phyloP scores from a whole-genome alignment of 305 asterid genomes.

The Fraxinus nigra region DNA sequence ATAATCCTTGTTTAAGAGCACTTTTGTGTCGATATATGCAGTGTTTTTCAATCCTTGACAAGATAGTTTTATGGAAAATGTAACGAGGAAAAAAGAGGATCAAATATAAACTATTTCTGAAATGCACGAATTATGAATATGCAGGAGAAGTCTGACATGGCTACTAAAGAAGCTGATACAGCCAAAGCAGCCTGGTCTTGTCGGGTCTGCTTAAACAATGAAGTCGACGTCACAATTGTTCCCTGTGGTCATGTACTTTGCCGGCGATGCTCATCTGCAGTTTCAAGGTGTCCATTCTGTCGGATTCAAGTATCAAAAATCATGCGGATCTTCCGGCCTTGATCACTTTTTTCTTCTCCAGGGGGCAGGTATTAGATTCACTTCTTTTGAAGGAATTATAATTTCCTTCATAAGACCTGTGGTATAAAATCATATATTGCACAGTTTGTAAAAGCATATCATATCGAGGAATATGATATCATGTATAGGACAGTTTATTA shows the following conservation, averaged over 20 bases:
- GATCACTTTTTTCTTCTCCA: constrained; percentile 25
- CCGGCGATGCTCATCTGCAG: constrained; percentile 85
- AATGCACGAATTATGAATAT: constrained; percentile 11
- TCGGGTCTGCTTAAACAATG: constrained; percentile 80
- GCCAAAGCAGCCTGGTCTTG: constrained; percentile 95
- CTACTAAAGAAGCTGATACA: constrained; percentile 86
- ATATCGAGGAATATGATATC: background rate
- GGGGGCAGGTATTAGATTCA: background rate
- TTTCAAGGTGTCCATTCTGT: constrained; percentile 91
- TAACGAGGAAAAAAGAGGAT: background rate
- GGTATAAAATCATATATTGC: constrained; percentile 2
- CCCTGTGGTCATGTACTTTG: constrained; percentile 96
- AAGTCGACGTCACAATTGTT: constrained; percentile 71
- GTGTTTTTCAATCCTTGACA: background rate
- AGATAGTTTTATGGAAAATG: background rate
- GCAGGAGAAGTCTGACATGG: constrained; percentile 85
- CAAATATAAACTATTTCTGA: constrained; percentile 3
- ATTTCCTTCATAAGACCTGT: background rate
- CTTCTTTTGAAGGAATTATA: background rate
- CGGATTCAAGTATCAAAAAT: constrained; percentile 76
- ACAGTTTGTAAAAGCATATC: background rate
- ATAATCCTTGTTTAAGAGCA: background rate
- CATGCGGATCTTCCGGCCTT: constrained; percentile 82
- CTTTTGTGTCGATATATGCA: background rate
- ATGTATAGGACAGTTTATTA: background rate